These are phyloP conservation scores for Wickerhamomyces mucosus DNA, from an alignment of 805 yeast species.

Conservation along the genomic window DNA sequence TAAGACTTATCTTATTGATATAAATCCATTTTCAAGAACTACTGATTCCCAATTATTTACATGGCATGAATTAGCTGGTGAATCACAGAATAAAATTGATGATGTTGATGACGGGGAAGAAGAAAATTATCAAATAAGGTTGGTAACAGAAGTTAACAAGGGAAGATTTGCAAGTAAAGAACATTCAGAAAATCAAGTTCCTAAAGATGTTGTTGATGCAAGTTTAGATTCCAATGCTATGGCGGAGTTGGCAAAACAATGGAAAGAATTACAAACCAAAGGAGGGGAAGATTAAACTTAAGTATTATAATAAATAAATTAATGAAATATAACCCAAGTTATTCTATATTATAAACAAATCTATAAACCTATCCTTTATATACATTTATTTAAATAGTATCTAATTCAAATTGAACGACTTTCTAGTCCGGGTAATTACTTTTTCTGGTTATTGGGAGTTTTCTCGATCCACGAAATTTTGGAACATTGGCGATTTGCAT, in stretches of 20 bases:
- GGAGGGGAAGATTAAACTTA: slow-evolving; percentile 6
- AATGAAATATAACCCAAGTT: not conserved
- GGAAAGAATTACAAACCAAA: slow-evolving; percentile 35
- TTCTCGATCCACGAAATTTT: too few relatives aligned
- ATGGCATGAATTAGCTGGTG: slow-evolving; percentile 76
- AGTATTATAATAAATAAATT: too few relatives aligned
- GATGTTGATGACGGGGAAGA: slow-evolving; percentile 19
- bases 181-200: slow-evolving; percentile 86
- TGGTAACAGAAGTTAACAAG: slow-evolving; percentile 59
- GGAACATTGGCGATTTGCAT: too few relatives aligned
- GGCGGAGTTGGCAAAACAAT: slow-evolving; percentile 55
- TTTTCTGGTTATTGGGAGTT: too few relatives aligned
- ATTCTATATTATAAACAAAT: too few relatives aligned
- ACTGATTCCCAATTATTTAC: slow-evolving; percentile 74
- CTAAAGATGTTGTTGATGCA: slow-evolving; percentile 84
- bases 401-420: too few relatives aligned
- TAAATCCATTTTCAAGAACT: slow-evolving; percentile 74
- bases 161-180: slow-evolving; percentile 75
- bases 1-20: slow-evolving; percentile 63
- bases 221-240: slow-evolving; percentile 57
- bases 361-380: too few relatives aligned
- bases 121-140: slow-evolving; percentile 42
- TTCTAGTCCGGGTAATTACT: too few relatives aligned
- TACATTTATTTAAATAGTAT: too few relatives aligned
- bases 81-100: too few relatives aligned